Conservation (phyloP, 345 rosid species). For the Hirschfeldia incana region DNA sequence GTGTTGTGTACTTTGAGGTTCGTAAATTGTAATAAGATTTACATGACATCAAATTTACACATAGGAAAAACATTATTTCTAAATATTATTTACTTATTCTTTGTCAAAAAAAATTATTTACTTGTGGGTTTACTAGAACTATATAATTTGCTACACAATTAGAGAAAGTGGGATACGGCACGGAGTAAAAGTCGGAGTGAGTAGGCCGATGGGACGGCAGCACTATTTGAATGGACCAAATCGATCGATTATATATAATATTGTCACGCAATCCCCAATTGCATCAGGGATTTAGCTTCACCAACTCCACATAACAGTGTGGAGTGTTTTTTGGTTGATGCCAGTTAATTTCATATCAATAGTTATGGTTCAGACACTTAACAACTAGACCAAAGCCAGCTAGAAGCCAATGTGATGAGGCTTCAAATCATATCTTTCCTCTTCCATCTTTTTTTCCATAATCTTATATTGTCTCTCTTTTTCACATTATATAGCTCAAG, state of each 20-base stretch:
- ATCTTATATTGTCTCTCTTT: too few relatives aligned
- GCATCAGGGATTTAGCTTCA: neutral
- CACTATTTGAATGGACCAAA: slow-evolving; percentile 28
- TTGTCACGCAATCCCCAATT: slow-evolving; percentile 23
- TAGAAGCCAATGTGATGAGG: neutral
- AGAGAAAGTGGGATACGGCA: slow-evolving; percentile 24
- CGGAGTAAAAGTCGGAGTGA: slow-evolving; percentile 28
- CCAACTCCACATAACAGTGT: slow-evolving; percentile 18
- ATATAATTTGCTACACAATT: neutral
- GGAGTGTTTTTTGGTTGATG: neutral
- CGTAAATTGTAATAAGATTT: neutral
- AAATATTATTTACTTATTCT: neutral
- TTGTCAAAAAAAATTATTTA: too few relatives aligned
- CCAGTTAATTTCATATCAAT: neutral
- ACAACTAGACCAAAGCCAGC: neutral
- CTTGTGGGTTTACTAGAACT: neutral
- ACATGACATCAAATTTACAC: neutral
- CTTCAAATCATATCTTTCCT: neutral
- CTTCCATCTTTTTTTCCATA: neutral
- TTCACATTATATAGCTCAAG: neutral
- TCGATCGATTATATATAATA: slow-evolving; percentile 3
- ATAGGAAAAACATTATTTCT: neutral
- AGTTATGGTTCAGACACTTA: neutral
- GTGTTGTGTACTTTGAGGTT: neutral
- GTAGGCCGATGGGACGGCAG: slow-evolving; percentile 37